Conservation (phyloP, 257 asterid genomes). For the Petrea volubilis region DNA sequence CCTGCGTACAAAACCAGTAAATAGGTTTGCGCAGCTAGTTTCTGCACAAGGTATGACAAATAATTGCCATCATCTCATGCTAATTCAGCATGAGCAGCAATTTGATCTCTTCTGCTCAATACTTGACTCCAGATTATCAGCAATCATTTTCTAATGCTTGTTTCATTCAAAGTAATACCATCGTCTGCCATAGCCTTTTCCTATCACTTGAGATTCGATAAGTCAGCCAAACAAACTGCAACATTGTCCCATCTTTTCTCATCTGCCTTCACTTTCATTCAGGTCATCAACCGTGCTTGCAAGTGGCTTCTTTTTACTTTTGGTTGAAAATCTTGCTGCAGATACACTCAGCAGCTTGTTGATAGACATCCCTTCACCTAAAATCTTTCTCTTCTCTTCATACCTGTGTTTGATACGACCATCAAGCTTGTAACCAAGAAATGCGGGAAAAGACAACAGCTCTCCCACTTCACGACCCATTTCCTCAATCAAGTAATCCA, state of each 20-base stretch:
- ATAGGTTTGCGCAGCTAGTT: not conserved
- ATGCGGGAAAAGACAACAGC: constrained; percentile 80
- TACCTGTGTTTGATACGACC: constrained; percentile 80
- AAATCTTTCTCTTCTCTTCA: constrained; percentile 55
- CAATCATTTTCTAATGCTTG: not conserved
- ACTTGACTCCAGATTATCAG: not conserved
- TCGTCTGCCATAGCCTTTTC: constrained; percentile 2
- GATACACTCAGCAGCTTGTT: constrained; percentile 84
- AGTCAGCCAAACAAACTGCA: not conserved
- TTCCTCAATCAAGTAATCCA: constrained; percentile 76
- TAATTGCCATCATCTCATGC: not conserved
- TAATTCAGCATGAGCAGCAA: not conserved
- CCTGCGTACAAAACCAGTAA: constrained; percentile 2
- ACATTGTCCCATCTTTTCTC: not conserved
- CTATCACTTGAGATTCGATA: not conserved
- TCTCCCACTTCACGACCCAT: constrained; percentile 92
- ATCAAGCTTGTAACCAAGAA: constrained; percentile 88
- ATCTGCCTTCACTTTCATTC: constrained; percentile 27
- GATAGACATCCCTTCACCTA: constrained; percentile 81
- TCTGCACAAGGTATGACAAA: not conserved
- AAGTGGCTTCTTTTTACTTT: constrained; percentile 37
- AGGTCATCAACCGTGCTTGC: constrained; percentile 11
- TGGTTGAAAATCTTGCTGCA: constrained; percentile 59
- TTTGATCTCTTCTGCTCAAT: not conserved
- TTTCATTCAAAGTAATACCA: not conserved